A percentile compares a stretch with the other conserved stretches of the same genome.
These are phyloP conservation scores for Arctium lappa DNA, from an alignment of 129 eudicot species.

Conservation along the genomic window DNA sequence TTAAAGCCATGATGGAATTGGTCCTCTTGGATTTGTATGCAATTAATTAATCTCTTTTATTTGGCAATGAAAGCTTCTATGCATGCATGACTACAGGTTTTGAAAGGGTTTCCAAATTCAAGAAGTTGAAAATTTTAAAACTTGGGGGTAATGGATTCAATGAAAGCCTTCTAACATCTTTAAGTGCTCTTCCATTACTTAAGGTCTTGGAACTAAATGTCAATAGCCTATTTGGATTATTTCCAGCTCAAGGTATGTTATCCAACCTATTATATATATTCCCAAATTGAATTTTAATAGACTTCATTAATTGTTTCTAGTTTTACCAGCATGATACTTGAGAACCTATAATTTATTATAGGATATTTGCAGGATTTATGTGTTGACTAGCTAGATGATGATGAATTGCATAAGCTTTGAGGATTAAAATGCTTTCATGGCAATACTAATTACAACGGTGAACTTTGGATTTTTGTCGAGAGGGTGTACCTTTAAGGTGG, in stretches of 20 bases:
- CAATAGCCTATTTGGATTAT: background rate
- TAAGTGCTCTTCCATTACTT: conserved; percentile 3
- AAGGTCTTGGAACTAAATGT: background rate
- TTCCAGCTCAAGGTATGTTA: conserved; percentile 15
- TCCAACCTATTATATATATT: background rate
- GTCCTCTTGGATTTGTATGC: background rate
- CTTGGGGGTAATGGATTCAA: background rate
- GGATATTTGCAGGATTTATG: no score
- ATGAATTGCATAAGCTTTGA: no score
- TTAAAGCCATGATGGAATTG: background rate
- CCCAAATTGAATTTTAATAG: background rate
- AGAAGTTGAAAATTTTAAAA: conserved; percentile 7
- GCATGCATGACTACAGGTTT: background rate
- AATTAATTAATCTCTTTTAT: background rate
- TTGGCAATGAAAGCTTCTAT: background rate
- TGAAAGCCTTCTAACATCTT: conserved; percentile 6
- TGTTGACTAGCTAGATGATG: no score
- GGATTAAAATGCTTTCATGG: no score
- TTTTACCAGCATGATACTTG: no score
- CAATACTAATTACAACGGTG: no score
- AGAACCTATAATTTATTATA: no score
- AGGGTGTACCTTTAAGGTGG: no score
- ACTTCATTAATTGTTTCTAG: no score
- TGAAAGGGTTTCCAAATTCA: background rate
- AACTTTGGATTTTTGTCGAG: no score